Conservation (phyloP, 1,284 basidiomycete species). For the Trametes pubescens region DNA sequence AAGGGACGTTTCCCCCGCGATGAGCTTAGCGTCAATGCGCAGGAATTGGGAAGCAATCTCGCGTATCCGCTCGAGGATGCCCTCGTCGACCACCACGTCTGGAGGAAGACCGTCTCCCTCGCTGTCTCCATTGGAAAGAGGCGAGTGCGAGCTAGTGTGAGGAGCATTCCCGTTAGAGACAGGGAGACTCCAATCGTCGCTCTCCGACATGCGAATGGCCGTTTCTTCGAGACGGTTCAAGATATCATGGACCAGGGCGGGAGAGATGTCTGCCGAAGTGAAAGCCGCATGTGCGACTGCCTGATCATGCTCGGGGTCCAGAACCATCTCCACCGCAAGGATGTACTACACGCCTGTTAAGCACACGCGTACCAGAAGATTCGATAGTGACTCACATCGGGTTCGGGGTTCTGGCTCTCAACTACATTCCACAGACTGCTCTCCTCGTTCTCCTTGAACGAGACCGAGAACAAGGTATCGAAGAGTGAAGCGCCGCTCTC, state of each 20-base stretch:
- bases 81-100: conserved; percentile 25
- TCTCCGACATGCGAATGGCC: conserved; percentile 23
- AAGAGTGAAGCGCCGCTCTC: conserved; percentile 47
- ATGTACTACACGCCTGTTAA: conserved; percentile 46
- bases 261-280: conserved; percentile 39
- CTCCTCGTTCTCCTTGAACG: conserved; percentile 43
- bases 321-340: conserved; percentile 54
- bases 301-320: conserved; percentile 44
- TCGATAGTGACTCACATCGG: conserved; percentile 49
- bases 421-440: conserved; percentile 40
- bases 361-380: neutral
- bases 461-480: conserved; percentile 55
- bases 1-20: conserved; percentile 48
- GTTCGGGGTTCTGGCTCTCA: conserved; percentile 51
- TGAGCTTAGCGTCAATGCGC: conserved; percentile 38
- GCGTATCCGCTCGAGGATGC: conserved; percentile 36
- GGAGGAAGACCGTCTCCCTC: neutral
- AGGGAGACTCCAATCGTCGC: conserved; percentile 15
- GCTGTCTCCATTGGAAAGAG: neutral
- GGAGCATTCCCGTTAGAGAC: neutral
- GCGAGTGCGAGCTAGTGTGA: no score
- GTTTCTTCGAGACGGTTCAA: conserved; percentile 33
- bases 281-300: conserved; percentile 45
- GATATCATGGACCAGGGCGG: conserved; percentile 34
- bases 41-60: conserved; percentile 48